A percentile compares a stretch with the other conserved stretches of the same genome.
These are phyloP conservation scores for Fagus crenata DNA, from an alignment of 306 rosid species.

Conservation along the genomic window DNA sequence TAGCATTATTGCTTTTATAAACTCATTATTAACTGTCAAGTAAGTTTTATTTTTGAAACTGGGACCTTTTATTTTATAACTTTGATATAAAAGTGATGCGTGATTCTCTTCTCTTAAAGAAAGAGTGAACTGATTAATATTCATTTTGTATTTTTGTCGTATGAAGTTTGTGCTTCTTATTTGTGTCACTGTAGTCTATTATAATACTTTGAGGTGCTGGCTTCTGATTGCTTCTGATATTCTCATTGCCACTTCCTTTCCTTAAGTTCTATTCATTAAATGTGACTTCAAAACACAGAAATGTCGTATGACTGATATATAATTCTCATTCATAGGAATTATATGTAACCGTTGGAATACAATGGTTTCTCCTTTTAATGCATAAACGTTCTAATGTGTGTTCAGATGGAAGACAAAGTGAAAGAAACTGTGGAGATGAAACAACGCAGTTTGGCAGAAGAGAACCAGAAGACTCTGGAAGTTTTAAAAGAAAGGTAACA, in stretches of 20 bases:
- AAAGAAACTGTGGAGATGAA: constrained; percentile 96
- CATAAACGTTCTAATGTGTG: constrained; percentile 25
- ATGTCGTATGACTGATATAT: not conserved
- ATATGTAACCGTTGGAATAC: not conserved
- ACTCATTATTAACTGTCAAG: not conserved
- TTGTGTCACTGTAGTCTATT: not conserved
- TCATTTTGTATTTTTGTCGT: not conserved
- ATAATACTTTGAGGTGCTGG: not conserved
- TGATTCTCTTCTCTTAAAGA: not conserved
- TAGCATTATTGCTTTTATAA: not conserved
- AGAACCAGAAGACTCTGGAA: constrained; percentile 90
- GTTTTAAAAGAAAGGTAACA: constrained; percentile 82
- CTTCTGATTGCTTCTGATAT: not conserved
- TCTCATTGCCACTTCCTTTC: not conserved
- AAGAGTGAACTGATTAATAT: not conserved
- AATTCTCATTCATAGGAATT: not conserved
- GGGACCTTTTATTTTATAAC: not conserved
- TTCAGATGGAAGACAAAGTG: constrained; percentile 95
- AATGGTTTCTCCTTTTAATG: constrained; percentile 27
- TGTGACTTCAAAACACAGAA: not conserved
- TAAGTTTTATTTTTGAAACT: not conserved
- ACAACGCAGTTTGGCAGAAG: constrained; percentile 96
- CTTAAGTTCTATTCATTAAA: not conserved
- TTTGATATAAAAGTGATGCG: not conserved
- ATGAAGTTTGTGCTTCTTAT: not conserved